Evolutionary conservation across 2,329 filamentous ascomycete species (phyloP).

Genomic region (Fusarium chaquense): DNA sequence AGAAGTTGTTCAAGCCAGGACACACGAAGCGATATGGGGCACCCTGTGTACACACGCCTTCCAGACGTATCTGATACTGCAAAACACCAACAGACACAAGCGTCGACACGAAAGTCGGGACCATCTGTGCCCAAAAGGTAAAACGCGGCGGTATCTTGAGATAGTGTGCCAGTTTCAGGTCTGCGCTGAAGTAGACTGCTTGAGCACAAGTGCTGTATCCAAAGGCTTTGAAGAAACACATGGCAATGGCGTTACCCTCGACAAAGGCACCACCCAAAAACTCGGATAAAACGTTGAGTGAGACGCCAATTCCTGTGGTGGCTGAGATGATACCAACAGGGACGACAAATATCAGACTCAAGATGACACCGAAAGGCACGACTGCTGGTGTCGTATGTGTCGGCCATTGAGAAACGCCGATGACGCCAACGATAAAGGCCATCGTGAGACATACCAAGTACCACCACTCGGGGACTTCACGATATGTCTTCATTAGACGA

Average conservation of each 20-base stretch:
- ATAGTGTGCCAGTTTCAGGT: slow-evolving; percentile 57
- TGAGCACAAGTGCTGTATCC: slow-evolving; percentile 53
- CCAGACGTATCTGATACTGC: slow-evolving; percentile 55
- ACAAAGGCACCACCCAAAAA: slow-evolving; percentile 60
- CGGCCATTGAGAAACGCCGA: slow-evolving; percentile 54
- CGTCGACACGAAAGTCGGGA: slow-evolving; percentile 52
- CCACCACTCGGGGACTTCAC: slow-evolving; percentile 63
- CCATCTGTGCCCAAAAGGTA: slow-evolving; percentile 53
- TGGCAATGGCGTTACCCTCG: slow-evolving; percentile 59
- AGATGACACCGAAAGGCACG: slow-evolving; percentile 57
- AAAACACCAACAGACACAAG: slow-evolving; percentile 52
- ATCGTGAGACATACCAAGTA: slow-evolving; percentile 53
- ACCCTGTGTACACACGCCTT: slow-evolving; percentile 53
- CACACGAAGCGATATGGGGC: slow-evolving; percentile 55
- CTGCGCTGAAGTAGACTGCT: slow-evolving; percentile 53
- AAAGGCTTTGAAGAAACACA: slow-evolving; percentile 62
- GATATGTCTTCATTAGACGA: slow-evolving; percentile 61
- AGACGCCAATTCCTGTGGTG: slow-evolving; percentile 57
- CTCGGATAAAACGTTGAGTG: slow-evolving; percentile 61
- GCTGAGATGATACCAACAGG: slow-evolving; percentile 59
- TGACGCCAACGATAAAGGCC: slow-evolving; percentile 52
- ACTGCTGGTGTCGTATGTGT: slow-evolving; percentile 58
- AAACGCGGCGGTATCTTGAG: slow-evolving; percentile 58
- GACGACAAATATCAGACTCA: slow-evolving; percentile 58
- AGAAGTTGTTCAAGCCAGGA: slow-evolving; percentile 55